Conservation (phyloP, 176 grass and related monocot genomes). For the Carex scoparia region DNA sequence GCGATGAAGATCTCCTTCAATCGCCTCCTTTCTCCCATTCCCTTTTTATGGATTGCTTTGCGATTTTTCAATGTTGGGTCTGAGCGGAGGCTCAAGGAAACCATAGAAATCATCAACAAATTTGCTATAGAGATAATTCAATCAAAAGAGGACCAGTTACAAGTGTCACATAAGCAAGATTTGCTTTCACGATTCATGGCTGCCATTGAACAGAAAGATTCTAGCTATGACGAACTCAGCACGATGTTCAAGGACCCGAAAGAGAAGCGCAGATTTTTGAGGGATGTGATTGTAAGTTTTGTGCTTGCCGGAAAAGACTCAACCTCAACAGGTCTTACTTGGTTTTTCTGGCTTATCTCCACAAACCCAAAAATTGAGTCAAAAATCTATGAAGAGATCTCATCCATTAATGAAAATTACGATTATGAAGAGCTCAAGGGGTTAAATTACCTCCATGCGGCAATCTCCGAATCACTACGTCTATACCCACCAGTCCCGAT, state of each 20-base stretch:
- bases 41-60: conserved; percentile 39
- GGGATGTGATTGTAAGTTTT: conserved; percentile 63
- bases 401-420: conserved; percentile 15
- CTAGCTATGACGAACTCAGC: conserved; percentile 21
- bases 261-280: conserved; percentile 47
- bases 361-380: conserved; percentile 39
- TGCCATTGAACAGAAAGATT: conserved; percentile 33
- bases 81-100: conserved; percentile 44
- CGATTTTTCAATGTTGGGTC: conserved; percentile 34
- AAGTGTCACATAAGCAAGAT: conserved; percentile 23
- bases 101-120: conserved; percentile 35
- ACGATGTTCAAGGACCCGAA: conserved; percentile 29
- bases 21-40: conserved; percentile 47
- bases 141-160: neutral
- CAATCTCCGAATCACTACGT: conserved; percentile 61
- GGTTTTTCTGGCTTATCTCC: conserved; percentile 75
- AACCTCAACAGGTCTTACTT: conserved; percentile 45
- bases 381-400: conserved; percentile 36
- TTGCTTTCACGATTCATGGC: conserved; percentile 58
- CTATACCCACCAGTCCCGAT: conserved; percentile 78
- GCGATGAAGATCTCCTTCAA: conserved; percentile 50
- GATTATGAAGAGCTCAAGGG: conserved; percentile 38
- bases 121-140: conserved; percentile 37
- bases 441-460: conserved; percentile 55
- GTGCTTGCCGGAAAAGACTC: conserved; percentile 61